A percentile compares a stretch with the other conserved stretches of the same genome.
Conservation (phyloP, 371 early-diverging fungal species). For the Catenaria anguillulae region DNA sequence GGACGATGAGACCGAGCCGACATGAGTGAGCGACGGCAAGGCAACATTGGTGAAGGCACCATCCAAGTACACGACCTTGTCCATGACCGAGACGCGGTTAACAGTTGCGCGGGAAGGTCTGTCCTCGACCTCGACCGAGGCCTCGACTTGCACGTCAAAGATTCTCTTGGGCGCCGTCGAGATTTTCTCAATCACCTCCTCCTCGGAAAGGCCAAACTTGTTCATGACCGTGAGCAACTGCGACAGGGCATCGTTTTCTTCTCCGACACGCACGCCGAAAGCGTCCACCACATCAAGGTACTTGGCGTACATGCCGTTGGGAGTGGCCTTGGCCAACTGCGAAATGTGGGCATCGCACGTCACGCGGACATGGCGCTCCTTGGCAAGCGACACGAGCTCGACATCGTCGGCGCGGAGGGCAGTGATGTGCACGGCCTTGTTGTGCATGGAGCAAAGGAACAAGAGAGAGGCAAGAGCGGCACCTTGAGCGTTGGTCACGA, state of each 20-base stretch:
- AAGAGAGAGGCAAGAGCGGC: constrained; percentile 76
- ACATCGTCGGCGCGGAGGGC: constrained; percentile 57
- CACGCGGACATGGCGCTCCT: constrained; percentile 74
- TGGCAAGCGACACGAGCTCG: constrained; percentile 62
- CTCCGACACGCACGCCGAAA: constrained; percentile 1
- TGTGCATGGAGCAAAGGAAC: constrained; percentile 64
- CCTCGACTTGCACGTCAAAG: background rate
- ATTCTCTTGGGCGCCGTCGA: background rate
- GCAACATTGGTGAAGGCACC: constrained; percentile 22
- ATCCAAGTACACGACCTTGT: constrained; percentile 67
- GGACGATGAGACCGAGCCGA: constrained; percentile 4
- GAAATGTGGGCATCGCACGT: constrained; percentile 65
- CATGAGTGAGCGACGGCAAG: background rate
- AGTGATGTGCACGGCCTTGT: constrained; percentile 71
- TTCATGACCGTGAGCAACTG: constrained; percentile 1
- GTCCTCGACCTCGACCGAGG: background rate
- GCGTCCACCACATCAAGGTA: constrained; percentile 34
- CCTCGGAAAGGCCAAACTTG: background rate
- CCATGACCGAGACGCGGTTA: constrained; percentile 72
- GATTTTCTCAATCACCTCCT: background rate
- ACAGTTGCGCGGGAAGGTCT: constrained; percentile 32
- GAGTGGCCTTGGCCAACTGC: background rate
- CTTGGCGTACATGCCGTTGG: constrained; percentile 34
- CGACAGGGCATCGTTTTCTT: constrained; percentile 1
- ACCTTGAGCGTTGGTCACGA: constrained; percentile 70